A percentile compares a stretch with the other conserved stretches of the same genome.
phyloP scores from a whole-genome alignment of 176 grass and related monocot genomes.

The Aegilops bicornis region DNA sequence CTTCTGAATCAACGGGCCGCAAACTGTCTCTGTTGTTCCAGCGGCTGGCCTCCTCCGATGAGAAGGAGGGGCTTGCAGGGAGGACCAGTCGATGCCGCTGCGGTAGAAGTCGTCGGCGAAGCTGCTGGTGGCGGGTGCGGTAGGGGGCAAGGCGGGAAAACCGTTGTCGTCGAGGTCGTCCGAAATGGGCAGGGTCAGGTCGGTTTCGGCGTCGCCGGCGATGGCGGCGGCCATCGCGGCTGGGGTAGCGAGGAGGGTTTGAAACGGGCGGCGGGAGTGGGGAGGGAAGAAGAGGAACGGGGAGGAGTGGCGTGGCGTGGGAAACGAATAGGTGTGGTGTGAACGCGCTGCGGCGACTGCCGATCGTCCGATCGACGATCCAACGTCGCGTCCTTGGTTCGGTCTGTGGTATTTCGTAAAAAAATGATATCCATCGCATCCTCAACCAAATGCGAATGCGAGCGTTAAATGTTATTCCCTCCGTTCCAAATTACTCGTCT shows the following conservation, averaged over 20 bases:
- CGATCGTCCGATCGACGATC: no score
- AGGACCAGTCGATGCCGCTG: slow-evolving; percentile 60
- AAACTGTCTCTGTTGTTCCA: neutral
- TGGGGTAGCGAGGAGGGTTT: neutral
- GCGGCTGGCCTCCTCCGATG: neutral
- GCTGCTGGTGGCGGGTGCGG: neutral
- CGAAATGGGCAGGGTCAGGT: neutral
- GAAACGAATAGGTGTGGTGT: neutral
- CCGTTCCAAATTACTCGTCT: no score
- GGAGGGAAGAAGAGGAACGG: neutral
- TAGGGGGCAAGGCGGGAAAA: slow-evolving; percentile 22
- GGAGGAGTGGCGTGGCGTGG: neutral
- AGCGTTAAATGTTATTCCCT: no score
- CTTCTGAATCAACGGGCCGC: slow-evolving; percentile 40
- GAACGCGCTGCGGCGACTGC: no score
- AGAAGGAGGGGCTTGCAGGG: slow-evolving; percentile 19
- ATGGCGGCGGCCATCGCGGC: slow-evolving; percentile 38
- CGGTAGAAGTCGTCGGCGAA: slow-evolving; percentile 65
- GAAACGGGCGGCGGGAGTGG: slow-evolving; percentile 48
- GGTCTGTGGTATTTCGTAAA: no score
- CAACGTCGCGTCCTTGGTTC: no score
- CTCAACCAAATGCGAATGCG: no score
- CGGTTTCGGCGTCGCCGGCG: slow-evolving; percentile 20
- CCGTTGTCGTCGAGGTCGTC: slow-evolving; percentile 54
- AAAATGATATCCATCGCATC: no score